These are phyloP conservation scores for Eucalyptus paniculata DNA, from an alignment of 345 rosid genomes.

Conservation along the genomic window DNA sequence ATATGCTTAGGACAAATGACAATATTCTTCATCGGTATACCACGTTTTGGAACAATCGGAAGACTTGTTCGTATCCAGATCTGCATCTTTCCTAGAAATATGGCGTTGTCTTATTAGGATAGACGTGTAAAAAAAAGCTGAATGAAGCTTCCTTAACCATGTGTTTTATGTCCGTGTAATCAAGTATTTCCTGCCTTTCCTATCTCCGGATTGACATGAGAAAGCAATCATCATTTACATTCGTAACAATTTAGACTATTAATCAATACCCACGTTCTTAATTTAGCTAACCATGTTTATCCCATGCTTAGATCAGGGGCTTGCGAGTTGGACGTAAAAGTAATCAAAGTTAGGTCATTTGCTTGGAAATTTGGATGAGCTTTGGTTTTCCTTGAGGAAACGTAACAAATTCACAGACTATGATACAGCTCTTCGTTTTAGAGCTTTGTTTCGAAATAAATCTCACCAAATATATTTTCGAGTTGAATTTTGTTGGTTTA, in stretches of 20 bases:
- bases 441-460: neutral
- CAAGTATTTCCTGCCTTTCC: neutral
- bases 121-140: neutral
- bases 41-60: neutral
- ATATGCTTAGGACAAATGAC: neutral
- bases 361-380: neutral
- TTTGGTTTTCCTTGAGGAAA: neutral
- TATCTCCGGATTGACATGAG: neutral
- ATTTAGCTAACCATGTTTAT: neutral
- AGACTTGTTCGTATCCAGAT: neutral
- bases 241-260: neutral
- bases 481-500: neutral
- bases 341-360: neutral
- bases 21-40: accelerated
- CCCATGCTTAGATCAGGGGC: neutral
- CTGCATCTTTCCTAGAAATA: neutral
- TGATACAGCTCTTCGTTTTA: neutral
- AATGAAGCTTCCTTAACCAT: neutral
- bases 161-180: neutral
- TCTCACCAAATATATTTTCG: neutral
- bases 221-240: neutral
- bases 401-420: neutral
- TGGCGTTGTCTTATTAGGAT: neutral
- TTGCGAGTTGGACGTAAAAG: neutral
- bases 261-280: neutral